Conservation (phyloP, 2,329 filamentous ascomycete species). For the Chrysoporthe puriensis region DNA sequence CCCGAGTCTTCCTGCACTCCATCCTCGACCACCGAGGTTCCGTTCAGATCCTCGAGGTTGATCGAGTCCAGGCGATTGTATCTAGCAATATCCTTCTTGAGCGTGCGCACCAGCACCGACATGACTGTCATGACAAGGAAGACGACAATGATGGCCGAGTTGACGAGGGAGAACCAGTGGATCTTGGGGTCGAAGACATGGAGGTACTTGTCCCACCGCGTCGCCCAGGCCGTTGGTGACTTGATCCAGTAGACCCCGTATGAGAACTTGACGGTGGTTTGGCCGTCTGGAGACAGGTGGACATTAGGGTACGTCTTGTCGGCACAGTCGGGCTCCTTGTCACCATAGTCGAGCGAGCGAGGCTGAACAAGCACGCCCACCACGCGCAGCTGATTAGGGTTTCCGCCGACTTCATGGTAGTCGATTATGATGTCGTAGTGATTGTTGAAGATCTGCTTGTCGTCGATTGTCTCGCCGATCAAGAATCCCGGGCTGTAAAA, state of each 20-base stretch:
- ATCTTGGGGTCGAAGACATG: slow-evolving; percentile 98
- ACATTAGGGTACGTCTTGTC: slow-evolving; percentile 56
- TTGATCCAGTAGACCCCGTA: slow-evolving; percentile 91
- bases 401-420: slow-evolving; percentile 77
- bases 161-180: slow-evolving; percentile 98
- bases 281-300: slow-evolving; percentile 61
- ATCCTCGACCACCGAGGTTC: slow-evolving; percentile 79
- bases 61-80: slow-evolving; percentile 96
- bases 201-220: slow-evolving; percentile 97
- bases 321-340: slow-evolving; percentile 66
- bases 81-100: slow-evolving; percentile 92
- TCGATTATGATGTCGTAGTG: slow-evolving; percentile 95
- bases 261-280: slow-evolving; percentile 77
- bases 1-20: slow-evolving; percentile 97
- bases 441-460: slow-evolving; percentile 75
- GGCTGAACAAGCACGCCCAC: slow-evolving; percentile 92
- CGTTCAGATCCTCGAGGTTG: slow-evolving; percentile 85
- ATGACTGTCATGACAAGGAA: slow-evolving; percentile 90
- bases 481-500: slow-evolving; percentile 94
- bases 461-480: slow-evolving; percentile 64
- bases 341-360: slow-evolving; percentile 66
- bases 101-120: slow-evolving; percentile 85
- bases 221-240: slow-evolving; percentile 89
- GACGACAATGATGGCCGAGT: slow-evolving; percentile 91
- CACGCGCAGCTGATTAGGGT: slow-evolving; percentile 75